These are phyloP conservation scores for Eucalyptus sp. DNA, from an alignment of 345 rosid species.

Conservation along the genomic window DNA sequence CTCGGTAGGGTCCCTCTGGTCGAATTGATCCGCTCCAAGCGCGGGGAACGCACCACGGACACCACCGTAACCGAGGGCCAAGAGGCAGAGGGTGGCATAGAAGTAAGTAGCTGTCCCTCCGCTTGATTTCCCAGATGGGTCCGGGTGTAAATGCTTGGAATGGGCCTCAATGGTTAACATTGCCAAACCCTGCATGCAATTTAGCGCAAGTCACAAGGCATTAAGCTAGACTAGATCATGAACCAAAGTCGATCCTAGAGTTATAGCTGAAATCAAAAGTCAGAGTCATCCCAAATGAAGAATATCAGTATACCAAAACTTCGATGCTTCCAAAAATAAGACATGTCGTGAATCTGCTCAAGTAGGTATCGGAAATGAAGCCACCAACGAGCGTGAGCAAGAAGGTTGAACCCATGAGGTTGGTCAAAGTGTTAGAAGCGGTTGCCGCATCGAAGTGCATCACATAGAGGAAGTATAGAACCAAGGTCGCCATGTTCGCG, in stretches of 20 bases:
- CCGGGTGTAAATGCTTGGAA: constrained; percentile 23
- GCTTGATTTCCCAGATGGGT: neutral
- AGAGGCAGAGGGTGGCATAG: constrained; percentile 11
- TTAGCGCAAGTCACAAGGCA: neutral
- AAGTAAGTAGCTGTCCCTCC: constrained; percentile 22
- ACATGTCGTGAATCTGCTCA: constrained; percentile 20
- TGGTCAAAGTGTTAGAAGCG: constrained; percentile 39
- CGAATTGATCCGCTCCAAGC: constrained; percentile 46
- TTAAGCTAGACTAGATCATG: neutral
- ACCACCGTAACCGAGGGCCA: constrained; percentile 38
- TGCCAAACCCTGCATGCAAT: constrained; percentile 20
- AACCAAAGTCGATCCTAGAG: neutral
- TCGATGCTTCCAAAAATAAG: constrained; percentile 29
- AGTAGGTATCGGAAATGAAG: constrained; percentile 45
- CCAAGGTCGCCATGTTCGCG: constrained; percentile 40
- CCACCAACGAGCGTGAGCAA: constrained; percentile 40
- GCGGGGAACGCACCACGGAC: constrained; percentile 30
- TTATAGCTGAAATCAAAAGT: neutral
- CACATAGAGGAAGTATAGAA: constrained; percentile 14
- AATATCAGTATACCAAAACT: constrained; percentile 7
- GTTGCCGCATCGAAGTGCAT: constrained; percentile 20
- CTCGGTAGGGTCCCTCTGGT: constrained; percentile 24
- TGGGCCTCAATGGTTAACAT: constrained; percentile 40
- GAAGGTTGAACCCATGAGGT: constrained; percentile 43
- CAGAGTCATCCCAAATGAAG: neutral